These are phyloP conservation scores for Paxillus ammoniavirescens DNA, from an alignment of 768 basidiomycete species.

Conservation along the genomic window DNA sequence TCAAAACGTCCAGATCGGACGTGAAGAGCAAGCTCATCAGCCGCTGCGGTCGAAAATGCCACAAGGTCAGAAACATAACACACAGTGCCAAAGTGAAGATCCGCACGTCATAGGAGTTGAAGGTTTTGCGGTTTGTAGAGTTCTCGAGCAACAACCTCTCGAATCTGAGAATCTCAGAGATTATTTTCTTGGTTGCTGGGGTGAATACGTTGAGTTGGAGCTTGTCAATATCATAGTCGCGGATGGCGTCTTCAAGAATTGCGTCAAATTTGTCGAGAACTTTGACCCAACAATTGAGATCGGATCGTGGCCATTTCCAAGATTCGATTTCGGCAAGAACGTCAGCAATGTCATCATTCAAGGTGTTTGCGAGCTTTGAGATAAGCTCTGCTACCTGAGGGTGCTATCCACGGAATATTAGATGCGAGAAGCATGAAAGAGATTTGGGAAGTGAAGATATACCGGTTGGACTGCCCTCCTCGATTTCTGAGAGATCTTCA, in stretches of 20 bases:
- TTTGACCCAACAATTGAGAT: conserved; percentile 95
- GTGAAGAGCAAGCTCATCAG: conserved; percentile 86
- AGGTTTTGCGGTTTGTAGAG: conserved; percentile 96
- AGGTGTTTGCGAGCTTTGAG: conserved; percentile 58
- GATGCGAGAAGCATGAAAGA: conserved; percentile 13
- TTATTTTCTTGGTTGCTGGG: conserved; percentile 64
- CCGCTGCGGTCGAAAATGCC: conserved; percentile 51
- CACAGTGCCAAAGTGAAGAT: not conserved
- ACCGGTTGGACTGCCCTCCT: conserved; percentile 82
- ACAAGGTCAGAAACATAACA: conserved; percentile 4
- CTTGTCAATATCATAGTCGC: conserved; percentile 82
- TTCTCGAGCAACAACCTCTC: conserved; percentile 91
- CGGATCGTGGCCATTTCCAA: conserved; percentile 96
- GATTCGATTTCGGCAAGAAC: conserved; percentile 66
- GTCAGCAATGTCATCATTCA: conserved; percentile 68
- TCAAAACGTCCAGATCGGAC: conserved; percentile 85
- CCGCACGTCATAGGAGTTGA: conserved; percentile 93
- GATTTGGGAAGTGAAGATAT: conserved; percentile 29
- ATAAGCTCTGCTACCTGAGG: conserved; percentile 83
- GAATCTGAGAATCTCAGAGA: conserved; percentile 85
- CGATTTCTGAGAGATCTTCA: conserved; percentile 87
- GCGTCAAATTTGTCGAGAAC: conserved; percentile 95
- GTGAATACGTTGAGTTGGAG: conserved; percentile 81
- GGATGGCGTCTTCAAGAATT: conserved; percentile 79
- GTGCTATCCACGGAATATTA: conserved; percentile 45